A percentile compares a stretch with the other conserved stretches of the same genome.
phyloP scores from a whole-genome alignment of 2,329 filamentous ascomycete genomes.

The Ascochyta viciae-villosae region DNA sequence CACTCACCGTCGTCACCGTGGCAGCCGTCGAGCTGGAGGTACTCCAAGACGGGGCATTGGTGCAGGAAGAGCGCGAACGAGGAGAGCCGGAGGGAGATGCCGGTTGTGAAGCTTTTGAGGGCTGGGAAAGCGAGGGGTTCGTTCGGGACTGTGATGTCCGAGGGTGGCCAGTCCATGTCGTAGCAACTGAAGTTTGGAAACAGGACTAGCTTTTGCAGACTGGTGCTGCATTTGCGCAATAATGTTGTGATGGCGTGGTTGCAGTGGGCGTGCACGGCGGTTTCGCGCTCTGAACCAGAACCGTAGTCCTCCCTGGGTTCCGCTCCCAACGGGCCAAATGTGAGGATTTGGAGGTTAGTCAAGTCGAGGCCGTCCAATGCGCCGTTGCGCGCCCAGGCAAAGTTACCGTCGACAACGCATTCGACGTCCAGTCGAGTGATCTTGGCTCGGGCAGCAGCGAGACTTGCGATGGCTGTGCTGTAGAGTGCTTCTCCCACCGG shows the following conservation, averaged over 20 bases:
- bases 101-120: background rate
- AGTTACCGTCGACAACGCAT: background rate
- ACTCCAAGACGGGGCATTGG: background rate
- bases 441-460: background rate
- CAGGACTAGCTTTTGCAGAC: background rate
- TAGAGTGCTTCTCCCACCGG: background rate
- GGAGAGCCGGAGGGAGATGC: background rate
- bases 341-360: background rate
- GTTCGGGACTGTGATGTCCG: background rate
- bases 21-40: background rate
- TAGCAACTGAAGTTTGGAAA: background rate
- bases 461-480: background rate
- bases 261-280: no score
- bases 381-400: background rate
- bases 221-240: background rate
- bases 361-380: background rate
- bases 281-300: no score
- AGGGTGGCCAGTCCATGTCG: background rate
- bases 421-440: background rate
- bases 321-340: background rate
- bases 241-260: background rate
- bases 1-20: background rate
- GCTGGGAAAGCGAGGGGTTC: background rate
- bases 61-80: background rate
- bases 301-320: no score